Evolutionary conservation across 2,329 filamentous ascomycete genomes (phyloP).

Genomic region (Chaetomiaceae sp.): DNA sequence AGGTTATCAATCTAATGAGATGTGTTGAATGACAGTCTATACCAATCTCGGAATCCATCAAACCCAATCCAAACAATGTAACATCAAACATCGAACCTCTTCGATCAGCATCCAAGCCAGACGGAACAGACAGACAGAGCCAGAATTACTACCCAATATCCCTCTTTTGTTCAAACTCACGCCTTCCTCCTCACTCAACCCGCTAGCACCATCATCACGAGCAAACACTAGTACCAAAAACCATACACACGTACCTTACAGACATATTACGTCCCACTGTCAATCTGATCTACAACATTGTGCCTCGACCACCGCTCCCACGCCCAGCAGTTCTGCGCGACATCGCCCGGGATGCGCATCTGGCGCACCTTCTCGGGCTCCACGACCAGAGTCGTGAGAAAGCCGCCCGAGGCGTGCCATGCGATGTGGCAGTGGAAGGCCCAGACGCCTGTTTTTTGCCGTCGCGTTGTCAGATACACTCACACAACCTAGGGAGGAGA

Average conservation of each 20-base stretch:
- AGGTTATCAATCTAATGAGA: too few species aligned
- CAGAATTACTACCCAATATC: too few species aligned
- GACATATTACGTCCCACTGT: slow-evolving; percentile 48
- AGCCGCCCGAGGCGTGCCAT: slow-evolving; percentile 53
- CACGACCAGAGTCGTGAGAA: slow-evolving; percentile 49
- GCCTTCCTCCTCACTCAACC: too few species aligned
- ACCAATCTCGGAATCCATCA: too few species aligned
- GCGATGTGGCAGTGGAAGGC: slow-evolving; percentile 53
- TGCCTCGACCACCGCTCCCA: slow-evolving; percentile 48
- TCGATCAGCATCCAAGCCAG: too few species aligned
- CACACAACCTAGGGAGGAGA: too few species aligned
- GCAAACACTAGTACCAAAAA: neutral
- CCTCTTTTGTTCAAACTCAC: too few species aligned
- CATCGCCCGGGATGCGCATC: slow-evolving; percentile 42
- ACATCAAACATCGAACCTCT: too few species aligned
- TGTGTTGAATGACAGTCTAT: too few species aligned
- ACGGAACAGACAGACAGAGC: too few species aligned
- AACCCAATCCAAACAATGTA: too few species aligned
- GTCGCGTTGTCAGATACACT: neutral
- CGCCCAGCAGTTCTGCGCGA: slow-evolving; percentile 50
- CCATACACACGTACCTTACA: neutral
- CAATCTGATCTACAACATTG: slow-evolving; percentile 48
- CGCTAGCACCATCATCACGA: too few species aligned
- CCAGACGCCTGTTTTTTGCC: slow-evolving; percentile 34
- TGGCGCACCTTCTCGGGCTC: slow-evolving; percentile 37